phyloP scores from a whole-genome alignment of 2,329 filamentous ascomycete species.

The Lachnellula suecica region DNA sequence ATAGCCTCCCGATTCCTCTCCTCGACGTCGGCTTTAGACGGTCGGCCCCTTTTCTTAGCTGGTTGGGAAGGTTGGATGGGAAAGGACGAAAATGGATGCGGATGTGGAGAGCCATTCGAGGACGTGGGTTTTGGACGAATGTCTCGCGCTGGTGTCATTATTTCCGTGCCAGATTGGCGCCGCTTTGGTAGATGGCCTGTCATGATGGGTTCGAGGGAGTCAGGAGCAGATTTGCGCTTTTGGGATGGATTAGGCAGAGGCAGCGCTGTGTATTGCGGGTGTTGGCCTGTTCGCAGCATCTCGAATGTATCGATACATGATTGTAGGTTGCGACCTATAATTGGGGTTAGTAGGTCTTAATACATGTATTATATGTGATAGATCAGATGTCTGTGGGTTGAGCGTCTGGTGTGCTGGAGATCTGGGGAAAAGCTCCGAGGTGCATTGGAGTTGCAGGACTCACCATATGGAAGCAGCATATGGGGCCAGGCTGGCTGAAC shows the following conservation, averaged over 20 bases:
- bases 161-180: constrained; percentile 23
- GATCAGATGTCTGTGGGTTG: constrained; percentile 19
- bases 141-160: constrained; percentile 14
- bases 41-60: constrained; percentile 31
- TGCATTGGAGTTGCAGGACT: constrained; percentile 20
- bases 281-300: constrained; percentile 12
- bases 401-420: constrained; percentile 10
- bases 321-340: constrained; percentile 28
- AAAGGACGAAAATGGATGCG: constrained; percentile 17
- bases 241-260: constrained; percentile 9
- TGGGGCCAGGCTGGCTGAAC: constrained; percentile 48
- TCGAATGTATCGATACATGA: constrained; percentile 30
- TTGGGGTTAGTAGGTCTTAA: constrained; percentile 12
- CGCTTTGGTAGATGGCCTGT: constrained; percentile 21
- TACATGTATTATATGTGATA: constrained; percentile 1
- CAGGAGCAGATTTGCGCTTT: constrained; percentile 27
- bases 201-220: constrained; percentile 16
- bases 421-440: constrained; percentile 17
- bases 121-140: constrained; percentile 29
- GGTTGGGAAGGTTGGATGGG: constrained; percentile 7
- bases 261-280: constrained; percentile 5
- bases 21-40: constrained; percentile 31
- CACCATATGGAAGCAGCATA: constrained; percentile 49
- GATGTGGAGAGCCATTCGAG: constrained; percentile 24
- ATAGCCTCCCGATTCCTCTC: constrained; percentile 26